These are phyloP conservation scores for Astragalus glycyphyllos DNA, from an alignment of 306 rosid species.

Conservation along the genomic window DNA sequence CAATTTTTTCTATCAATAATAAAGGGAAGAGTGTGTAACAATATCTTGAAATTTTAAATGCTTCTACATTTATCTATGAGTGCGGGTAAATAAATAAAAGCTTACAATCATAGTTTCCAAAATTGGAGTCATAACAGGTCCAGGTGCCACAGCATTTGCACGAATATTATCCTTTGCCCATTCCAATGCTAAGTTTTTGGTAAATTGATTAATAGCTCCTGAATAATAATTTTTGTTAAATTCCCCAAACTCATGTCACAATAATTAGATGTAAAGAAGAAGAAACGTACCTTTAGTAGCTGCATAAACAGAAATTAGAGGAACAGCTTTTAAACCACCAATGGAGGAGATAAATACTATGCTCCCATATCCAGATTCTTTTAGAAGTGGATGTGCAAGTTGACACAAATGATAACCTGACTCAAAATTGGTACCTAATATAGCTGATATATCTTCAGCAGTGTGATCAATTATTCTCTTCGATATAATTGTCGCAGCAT, in stretches of 20 bases:
- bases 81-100: too few species aligned
- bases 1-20: too few species aligned
- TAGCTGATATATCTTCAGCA: constrained; percentile 31
- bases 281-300: constrained; percentile 61
- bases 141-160: constrained; percentile 62
- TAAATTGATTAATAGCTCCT: constrained; percentile 65
- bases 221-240: neutral
- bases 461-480: constrained; percentile 28
- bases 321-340: constrained; percentile 41
- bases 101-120: neutral
- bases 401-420: constrained; percentile 45
- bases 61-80: too few species aligned
- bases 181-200: constrained; percentile 65
- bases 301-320: constrained; percentile 52
- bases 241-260: too few species aligned
- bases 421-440: constrained; percentile 45
- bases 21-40: too few species aligned
- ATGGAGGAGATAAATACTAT: constrained; percentile 46
- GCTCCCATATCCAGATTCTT: constrained; percentile 44
- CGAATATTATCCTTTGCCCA: constrained; percentile 74
- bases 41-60: too few species aligned
- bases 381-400: constrained; percentile 53
- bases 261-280: neutral
- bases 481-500: constrained; percentile 5
- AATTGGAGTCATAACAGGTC: constrained; percentile 33